Evolutionary conservation across 352 stramenopile genomes (phyloP), one percentile per base, ranked within the genome.

Genomic region (Globisporangium carolinianum): DNA sequence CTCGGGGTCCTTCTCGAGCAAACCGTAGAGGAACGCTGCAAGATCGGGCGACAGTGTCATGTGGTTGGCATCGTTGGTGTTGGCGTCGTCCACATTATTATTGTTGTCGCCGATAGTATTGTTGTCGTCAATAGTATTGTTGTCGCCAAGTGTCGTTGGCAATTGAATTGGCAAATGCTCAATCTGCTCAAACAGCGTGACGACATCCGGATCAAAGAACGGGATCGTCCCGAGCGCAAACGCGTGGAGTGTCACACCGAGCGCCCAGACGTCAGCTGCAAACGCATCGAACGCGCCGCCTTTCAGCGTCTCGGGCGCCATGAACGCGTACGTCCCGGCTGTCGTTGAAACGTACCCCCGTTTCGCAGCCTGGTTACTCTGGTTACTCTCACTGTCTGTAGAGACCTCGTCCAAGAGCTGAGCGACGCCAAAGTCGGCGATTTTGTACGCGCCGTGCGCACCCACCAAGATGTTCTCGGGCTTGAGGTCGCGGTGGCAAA

Each of bases 401-500:
- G 32, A 1, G 45, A 37, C 12, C 3, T 91, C 79, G 35, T 87
- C 82, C 51, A 94, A 94, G 17, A 92, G 74, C 49, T 92, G 82
- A 11, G 84, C 84, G 41, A 94, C 84, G 12, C 84, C 84, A 71
- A 94, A 94, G 51, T 94, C 84, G 2, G 84, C 82, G 51, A 94
- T 94, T 70, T 94, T 94, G 65, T 72, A 86, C 9, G 77, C 74
- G 32, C 79, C 79, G 51, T 91, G 69, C 38, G 71, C 77, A 4
- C 68, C 73, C 14, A 94, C 60, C 6, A 94, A 55, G 50, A 94
- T 92, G 58, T 94, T 94, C 66, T 94, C 84, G 6, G 84, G 84
- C 59, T 94, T 94, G 17, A 94, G 63, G 46, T 94, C 84, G 18
- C 84, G 84, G 57, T 94, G 84, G 63, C 82, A 92, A 75, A 94